Evolutionary conservation across 768 basidiomycete genomes (phyloP).

Genomic region (Hericium rajendrae): DNA sequence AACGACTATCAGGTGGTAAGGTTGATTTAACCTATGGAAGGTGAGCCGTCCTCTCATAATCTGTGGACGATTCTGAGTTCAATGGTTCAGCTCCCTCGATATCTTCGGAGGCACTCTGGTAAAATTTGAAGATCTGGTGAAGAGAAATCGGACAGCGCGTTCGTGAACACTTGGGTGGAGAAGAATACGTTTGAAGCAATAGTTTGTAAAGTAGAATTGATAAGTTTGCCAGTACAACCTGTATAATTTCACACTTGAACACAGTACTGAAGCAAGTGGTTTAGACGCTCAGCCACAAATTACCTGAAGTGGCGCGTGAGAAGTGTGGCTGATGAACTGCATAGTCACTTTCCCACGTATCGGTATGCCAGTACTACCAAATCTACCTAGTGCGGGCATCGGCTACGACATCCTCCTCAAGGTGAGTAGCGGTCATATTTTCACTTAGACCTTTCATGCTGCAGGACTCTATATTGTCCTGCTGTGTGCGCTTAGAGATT

Average conservation of each 20-base stretch:
- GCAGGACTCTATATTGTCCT: neutral
- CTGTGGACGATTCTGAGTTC: neutral
- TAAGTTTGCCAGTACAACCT: too few species aligned
- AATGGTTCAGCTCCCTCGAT: conserved; percentile 41
- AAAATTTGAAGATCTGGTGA: conserved; percentile 44
- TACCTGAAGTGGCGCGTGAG: conserved; percentile 18
- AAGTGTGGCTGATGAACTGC: conserved; percentile 36
- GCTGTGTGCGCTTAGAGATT: neutral
- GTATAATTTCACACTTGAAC: too few species aligned
- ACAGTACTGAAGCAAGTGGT: too few species aligned
- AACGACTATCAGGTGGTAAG: conserved; percentile 67
- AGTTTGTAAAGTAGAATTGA: too few species aligned
- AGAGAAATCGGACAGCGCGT: conserved; percentile 10
- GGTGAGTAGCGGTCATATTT: conserved; percentile 19
- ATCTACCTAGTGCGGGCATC: conserved; percentile 16
- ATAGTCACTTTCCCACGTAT: conserved; percentile 25
- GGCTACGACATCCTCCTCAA: conserved; percentile 27
- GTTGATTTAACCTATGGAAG: conserved; percentile 87
- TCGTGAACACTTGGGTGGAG: neutral
- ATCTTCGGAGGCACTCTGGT: conserved; percentile 65
- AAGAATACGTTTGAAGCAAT: neutral
- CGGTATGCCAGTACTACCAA: conserved; percentile 16
- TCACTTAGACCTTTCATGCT: conserved; percentile 2
- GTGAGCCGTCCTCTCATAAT: conserved; percentile 24
- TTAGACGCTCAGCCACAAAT: too few species aligned